Evolutionary conservation across 495 filamentous ascomycete genomes (phyloP).

Genomic region (Antarctomyces pellizariae): DNA sequence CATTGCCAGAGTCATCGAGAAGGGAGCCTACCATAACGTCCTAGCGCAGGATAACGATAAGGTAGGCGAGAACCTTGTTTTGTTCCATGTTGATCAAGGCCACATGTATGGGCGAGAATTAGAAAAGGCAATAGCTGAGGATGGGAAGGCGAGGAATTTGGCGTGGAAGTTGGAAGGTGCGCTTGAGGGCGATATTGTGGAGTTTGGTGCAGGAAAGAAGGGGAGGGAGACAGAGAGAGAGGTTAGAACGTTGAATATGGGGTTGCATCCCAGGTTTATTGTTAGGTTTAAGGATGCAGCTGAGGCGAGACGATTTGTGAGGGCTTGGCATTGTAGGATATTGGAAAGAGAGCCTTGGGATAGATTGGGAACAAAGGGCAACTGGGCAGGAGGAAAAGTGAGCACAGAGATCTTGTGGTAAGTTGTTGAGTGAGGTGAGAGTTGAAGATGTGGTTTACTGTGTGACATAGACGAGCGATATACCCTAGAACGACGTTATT

Average conservation of each 20-base stretch:
- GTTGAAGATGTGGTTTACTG: background rate
- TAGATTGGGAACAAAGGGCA: conserved; percentile 6
- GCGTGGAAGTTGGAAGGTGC: conserved; percentile 14
- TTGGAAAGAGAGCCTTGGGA: conserved; percentile 12
- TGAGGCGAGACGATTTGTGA: conserved; percentile 31
- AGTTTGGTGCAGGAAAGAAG: background rate
- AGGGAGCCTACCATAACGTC: conserved; percentile 11
- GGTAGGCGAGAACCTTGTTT: conserved; percentile 15
- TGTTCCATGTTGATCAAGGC: conserved; percentile 22
- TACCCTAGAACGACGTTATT: no score
- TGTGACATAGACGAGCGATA: no score
- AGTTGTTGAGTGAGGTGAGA: no score
- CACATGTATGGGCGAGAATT: conserved; percentile 12
- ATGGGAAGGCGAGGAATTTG: conserved; percentile 21
- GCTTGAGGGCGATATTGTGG: background rate
- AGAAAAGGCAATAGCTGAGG: conserved; percentile 16
- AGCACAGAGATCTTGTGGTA: conserved; percentile 27
- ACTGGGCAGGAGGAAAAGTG: conserved; percentile 13
- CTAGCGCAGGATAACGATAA: no score
- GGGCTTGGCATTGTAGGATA: conserved; percentile 28
- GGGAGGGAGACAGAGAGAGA: conserved; percentile 1
- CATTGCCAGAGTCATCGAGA: conserved; percentile 8
- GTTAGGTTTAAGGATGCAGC: conserved; percentile 21
- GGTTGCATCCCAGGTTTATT: conserved; percentile 18
- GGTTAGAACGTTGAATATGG: conserved; percentile 1